Evolutionary conservation across 192 early-diverging fungal species (phyloP).

Genomic region (Cetraspora pellucida): DNA sequence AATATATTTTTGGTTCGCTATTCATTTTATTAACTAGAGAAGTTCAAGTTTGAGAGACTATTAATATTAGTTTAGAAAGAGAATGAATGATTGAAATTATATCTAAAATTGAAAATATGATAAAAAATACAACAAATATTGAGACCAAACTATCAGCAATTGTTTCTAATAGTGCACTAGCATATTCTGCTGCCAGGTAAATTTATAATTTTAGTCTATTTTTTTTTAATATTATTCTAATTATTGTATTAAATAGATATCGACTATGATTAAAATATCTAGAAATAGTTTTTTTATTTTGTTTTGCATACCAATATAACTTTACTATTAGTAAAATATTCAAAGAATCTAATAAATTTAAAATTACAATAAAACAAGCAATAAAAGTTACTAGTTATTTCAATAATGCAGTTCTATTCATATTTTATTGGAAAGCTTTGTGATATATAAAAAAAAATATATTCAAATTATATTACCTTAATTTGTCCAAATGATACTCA

Average conservation of each 20-base stretch:
- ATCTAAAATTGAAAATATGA: neutral
- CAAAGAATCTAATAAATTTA: conserved; percentile 8
- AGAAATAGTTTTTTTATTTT: neutral
- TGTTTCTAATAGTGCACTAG: conserved; percentile 19
- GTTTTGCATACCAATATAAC: conserved; percentile 13
- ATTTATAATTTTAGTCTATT: no score
- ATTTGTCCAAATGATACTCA: neutral
- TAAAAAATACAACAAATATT: no score
- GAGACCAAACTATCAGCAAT: neutral
- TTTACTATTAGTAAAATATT: neutral
- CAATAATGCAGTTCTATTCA: conserved; percentile 1
- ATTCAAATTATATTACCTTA: conserved; percentile 5
- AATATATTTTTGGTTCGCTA: conserved; percentile 1
- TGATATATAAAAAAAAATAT: neutral
- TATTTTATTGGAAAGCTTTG: conserved; percentile 28
- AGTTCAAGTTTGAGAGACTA: neutral
- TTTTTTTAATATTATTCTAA: no score
- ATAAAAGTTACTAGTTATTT: neutral
- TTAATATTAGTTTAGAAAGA: neutral
- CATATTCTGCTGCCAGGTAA: conserved; percentile 17
- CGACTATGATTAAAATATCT: neutral
- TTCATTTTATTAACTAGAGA: neutral
- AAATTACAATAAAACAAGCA: neutral
- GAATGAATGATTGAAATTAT: conserved; percentile 11
- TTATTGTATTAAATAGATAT: conserved; percentile 5